Evolutionary conservation across 352 stramenopile species (phyloP).

Genomic region (Peronospora belbahrii): DNA sequence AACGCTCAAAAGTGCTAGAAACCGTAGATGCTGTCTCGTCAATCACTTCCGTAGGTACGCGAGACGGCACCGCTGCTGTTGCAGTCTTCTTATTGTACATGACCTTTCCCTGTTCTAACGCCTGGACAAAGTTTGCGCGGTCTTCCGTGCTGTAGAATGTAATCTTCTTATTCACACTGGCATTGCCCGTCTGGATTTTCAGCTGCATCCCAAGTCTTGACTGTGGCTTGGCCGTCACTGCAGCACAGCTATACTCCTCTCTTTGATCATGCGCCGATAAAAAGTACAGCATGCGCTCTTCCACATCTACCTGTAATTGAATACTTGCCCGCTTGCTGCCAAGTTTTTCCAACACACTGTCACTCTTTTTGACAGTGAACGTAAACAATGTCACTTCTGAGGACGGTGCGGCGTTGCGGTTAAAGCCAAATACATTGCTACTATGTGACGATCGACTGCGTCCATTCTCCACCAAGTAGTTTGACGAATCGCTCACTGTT

Average conservation of each 20-base stretch:
- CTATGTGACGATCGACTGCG: slow-evolving; percentile 51
- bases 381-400: slow-evolving; percentile 77
- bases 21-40: slow-evolving; percentile 28
- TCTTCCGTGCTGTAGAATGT: slow-evolving; percentile 79
- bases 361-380: slow-evolving; percentile 83
- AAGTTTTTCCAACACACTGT: slow-evolving; percentile 76
- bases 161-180: slow-evolving; percentile 80
- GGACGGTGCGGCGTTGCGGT: slow-evolving; percentile 31
- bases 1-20: slow-evolving; percentile 28
- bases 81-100: slow-evolving; percentile 59
- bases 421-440: slow-evolving; percentile 74
- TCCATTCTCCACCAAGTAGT: slow-evolving; percentile 57
- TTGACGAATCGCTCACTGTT: slow-evolving; percentile 26
- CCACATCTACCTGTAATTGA: slow-evolving; percentile 76
- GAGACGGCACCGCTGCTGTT: slow-evolving; percentile 11
- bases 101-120: slow-evolving; percentile 75
- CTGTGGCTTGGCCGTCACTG: slow-evolving; percentile 70
- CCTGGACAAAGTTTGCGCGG: slow-evolving; percentile 72
- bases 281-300: slow-evolving; percentile 79
- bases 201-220: slow-evolving; percentile 74
- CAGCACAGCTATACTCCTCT: slow-evolving; percentile 76
- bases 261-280: slow-evolving; percentile 63
- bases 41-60: slow-evolving; percentile 17
- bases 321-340: slow-evolving; percentile 78
- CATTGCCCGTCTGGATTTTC: slow-evolving; percentile 73